Evolutionary conservation across 352 stramenopile species (phyloP), one percentile per base, ranked within the genome.

Genomic region (Bremia lactucae): DNA sequence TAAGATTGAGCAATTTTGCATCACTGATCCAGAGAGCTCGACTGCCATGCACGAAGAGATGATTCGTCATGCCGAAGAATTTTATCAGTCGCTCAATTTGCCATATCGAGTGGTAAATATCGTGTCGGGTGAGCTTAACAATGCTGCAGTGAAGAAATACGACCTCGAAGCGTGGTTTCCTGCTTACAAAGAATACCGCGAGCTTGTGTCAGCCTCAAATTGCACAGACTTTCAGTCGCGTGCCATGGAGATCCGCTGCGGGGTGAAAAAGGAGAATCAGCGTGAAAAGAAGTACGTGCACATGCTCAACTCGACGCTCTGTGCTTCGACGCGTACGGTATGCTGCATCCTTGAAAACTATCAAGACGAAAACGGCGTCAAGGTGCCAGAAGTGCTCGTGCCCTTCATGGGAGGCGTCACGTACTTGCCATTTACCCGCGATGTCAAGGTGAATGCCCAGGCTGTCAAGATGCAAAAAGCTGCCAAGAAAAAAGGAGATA

Each of bases 81-180:
- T 99, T 62, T 98, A 99, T 62, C 83, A 99, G 68, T 94, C 78
- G 59, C 75, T 99, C 23, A 87, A 92, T 45, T 78, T 99, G 54
- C 89, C 95, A n/a, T 99, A 98, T 76, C 90, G 92, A 57, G 96
- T 99, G 39, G 94, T 99, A 19, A 99, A 98, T 72, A 97, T 99
- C 59, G 96, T 99, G 33, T 97, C 87, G 29, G 74, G 83, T 19
- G 90, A 96, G 62, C 73, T 99, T 15, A 99, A 99, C 77, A 98
- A 99, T 66, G 96, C 96, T 13, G 96, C 96, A 18, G 78, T 96
- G 19, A 99, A 99, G 73, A 99, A 99, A 87, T 99, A 97, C 59
- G 96, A 99, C 72, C 70, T 99, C 23, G 96, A 99, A 62, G 95
- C 82, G 14, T 99, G 96, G 96, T 99, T 99, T 73, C 96, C 96